phyloP scores from a whole-genome alignment of 2,329 filamentous ascomycete genomes.

The Leptographium radiaticola region DNA sequence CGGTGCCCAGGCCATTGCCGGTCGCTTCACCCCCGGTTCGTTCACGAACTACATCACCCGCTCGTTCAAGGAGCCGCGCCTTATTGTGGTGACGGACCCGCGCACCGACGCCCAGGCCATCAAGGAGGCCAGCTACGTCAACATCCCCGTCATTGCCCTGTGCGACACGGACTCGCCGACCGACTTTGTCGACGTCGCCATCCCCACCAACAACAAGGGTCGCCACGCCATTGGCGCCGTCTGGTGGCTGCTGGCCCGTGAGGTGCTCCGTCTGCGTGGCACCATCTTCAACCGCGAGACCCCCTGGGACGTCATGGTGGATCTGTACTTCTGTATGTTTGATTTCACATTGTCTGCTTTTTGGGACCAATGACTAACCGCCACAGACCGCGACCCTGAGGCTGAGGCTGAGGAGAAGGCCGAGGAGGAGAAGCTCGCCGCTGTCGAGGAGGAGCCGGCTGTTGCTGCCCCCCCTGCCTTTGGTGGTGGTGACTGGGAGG shows the following conservation, averaged over 20 bases:
- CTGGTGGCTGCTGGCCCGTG: slow-evolving; percentile 99
- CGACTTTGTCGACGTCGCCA: slow-evolving; percentile 99
- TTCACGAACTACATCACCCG: slow-evolving; percentile 99
- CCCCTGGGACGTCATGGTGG: slow-evolving; percentile 98
- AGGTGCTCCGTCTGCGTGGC: slow-evolving; percentile 96
- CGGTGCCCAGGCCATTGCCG: slow-evolving; percentile 92
- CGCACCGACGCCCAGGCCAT: slow-evolving; percentile 99
- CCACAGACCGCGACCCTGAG: slow-evolving; percentile 85
- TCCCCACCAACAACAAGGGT: slow-evolving; percentile 99
- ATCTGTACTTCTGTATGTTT: slow-evolving; percentile 90
- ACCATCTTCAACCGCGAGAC: slow-evolving; percentile 92
- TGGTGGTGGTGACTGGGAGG: slow-evolving; percentile 71
- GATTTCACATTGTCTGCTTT: not conserved
- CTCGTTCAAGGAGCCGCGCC: slow-evolving; percentile 99
- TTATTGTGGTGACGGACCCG: slow-evolving; percentile 98
- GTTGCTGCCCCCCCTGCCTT: slow-evolving; percentile 58
- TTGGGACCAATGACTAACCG: slow-evolving; percentile 3
- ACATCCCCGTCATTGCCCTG: slow-evolving; percentile 98
- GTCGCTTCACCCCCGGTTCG: slow-evolving; percentile 99
- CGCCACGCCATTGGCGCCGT: slow-evolving; percentile 95
- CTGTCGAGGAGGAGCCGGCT: slow-evolving; percentile 71
- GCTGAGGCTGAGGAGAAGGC: slow-evolving; percentile 98
- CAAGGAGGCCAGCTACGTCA: slow-evolving; percentile 99
- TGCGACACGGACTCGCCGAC: slow-evolving; percentile 99
- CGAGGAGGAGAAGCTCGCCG: slow-evolving; percentile 82